Percentiles rank a stretch among this genome's conserved stretches.
Evolutionary conservation across 768 basidiomycete genomes (phyloP).

Genomic region (Galerina marginata): DNA sequence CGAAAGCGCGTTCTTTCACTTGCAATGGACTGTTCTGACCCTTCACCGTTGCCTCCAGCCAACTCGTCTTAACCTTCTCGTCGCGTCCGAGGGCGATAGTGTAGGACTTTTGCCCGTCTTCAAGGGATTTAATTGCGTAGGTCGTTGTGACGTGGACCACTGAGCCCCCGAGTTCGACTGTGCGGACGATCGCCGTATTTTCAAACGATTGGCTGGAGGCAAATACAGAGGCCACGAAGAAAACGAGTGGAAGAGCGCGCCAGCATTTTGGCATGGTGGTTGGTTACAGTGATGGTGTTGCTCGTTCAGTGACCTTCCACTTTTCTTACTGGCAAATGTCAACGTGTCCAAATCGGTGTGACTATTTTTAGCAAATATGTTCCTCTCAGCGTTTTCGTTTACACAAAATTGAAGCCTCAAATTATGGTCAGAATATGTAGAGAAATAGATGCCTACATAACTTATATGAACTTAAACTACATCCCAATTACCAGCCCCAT

Average conservation of each 20-base stretch:
- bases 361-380: conserved; percentile 25
- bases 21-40: conserved; percentile 62
- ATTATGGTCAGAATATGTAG: not conserved
- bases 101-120: conserved; percentile 65
- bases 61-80: conserved; percentile 73
- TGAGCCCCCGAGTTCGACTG: conserved; percentile 88
- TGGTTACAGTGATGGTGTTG: conserved; percentile 28
- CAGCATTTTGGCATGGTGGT: conserved; percentile 55
- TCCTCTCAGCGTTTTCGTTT: not conserved
- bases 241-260: conserved; percentile 52
- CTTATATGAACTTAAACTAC: conserved; percentile 13
- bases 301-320: too few species aligned
- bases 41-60: conserved; percentile 82
- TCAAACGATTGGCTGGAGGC: conserved; percentile 65
- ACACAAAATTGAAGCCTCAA: not conserved
- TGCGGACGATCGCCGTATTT: conserved; percentile 88
- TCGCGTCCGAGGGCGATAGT: conserved; percentile 67
- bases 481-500: conserved; percentile 75
- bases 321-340: conserved; percentile 2
- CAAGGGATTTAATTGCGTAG: conserved; percentile 79
- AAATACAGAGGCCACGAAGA: conserved; percentile 46
- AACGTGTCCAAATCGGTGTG: conserved; percentile 28
- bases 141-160: conserved; percentile 89
- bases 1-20: conserved; percentile 53
- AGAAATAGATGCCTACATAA: not conserved